phyloP scores from a whole-genome alignment of 441 rosid species.

The Aquilaria agallochum region DNA sequence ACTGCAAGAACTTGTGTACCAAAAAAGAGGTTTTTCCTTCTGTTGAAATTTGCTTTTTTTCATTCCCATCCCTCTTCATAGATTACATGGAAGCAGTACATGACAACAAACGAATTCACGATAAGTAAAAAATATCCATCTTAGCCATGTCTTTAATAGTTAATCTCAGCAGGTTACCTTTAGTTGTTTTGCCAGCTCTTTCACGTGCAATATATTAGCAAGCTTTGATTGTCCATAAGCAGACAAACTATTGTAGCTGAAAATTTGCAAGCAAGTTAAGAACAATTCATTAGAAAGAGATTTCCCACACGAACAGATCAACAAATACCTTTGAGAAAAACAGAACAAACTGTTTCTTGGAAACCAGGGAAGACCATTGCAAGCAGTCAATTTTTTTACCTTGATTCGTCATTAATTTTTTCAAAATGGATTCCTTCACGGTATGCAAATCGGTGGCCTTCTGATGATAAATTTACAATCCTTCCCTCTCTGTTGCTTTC shows the following conservation, averaged over 20 bases:
- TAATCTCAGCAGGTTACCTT: slow-evolving; percentile 26
- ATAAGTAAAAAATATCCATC: too few relatives aligned
- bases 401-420: slow-evolving; percentile 45
- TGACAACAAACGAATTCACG: too few relatives aligned
- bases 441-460: slow-evolving; percentile 38
- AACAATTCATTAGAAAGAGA: not conserved
- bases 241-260: slow-evolving; percentile 33
- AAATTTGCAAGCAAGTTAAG: not conserved
- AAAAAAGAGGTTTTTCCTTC: too few relatives aligned
- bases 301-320: not conserved
- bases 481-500: slow-evolving; percentile 53
- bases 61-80: too few relatives aligned
- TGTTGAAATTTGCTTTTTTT: too few relatives aligned
- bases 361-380: not conserved
- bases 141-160: too few relatives aligned
- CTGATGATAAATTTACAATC: slow-evolving; percentile 55
- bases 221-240: slow-evolving; percentile 74
- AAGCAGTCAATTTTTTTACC: slow-evolving; percentile 24
- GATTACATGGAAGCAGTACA: too few relatives aligned
- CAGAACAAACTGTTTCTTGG: not conserved
- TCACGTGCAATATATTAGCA: slow-evolving; percentile 52
- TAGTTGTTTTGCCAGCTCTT: slow-evolving; percentile 47
- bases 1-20: too few relatives aligned
- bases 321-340: not conserved
- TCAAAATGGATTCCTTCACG: slow-evolving; percentile 46